These are phyloP conservation scores for Fistulina hepatica DNA, from an alignment of 1,284 basidiomycete species.

Conservation along the genomic window DNA sequence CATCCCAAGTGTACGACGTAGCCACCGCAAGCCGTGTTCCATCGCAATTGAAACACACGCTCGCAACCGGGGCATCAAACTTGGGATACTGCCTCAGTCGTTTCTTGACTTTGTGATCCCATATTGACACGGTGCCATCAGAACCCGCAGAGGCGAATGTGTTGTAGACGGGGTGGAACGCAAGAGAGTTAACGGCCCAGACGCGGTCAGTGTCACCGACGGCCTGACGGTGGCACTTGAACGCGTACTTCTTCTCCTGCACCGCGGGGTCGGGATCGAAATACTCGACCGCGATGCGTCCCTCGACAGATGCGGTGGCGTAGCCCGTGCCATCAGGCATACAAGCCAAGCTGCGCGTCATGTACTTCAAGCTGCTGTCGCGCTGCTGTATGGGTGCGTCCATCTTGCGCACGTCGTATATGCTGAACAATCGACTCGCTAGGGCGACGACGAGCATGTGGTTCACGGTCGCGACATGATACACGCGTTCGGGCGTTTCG, in stretches of 20 bases:
- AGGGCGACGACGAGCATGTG: slow-evolving; percentile 80
- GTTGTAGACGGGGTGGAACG: slow-evolving; percentile 90
- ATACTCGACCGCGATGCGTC: slow-evolving; percentile 94
- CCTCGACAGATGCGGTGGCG: slow-evolving; percentile 90
- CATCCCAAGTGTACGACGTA: slow-evolving; percentile 81
- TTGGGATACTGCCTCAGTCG: slow-evolving; percentile 83
- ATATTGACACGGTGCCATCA: slow-evolving; percentile 84
- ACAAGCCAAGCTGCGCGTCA: slow-evolving; percentile 84
- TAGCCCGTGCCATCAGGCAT: slow-evolving; percentile 93
- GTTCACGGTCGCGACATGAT: slow-evolving; percentile 66
- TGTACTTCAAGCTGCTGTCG: slow-evolving; percentile 91
- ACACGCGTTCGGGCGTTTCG: slow-evolving; percentile 72
- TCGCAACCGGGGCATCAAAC: slow-evolving; percentile 61
- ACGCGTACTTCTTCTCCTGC: slow-evolving; percentile 93
- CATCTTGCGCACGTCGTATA: slow-evolving; percentile 78
- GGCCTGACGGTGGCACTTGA: slow-evolving; percentile 92
- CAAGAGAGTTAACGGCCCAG: slow-evolving; percentile 94
- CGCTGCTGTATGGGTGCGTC: slow-evolving; percentile 61
- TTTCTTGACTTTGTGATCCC: slow-evolving; percentile 97
- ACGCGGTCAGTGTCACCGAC: slow-evolving; percentile 92
- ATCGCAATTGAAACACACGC: slow-evolving; percentile 74
- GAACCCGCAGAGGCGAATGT: slow-evolving; percentile 94
- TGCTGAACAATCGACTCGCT: slow-evolving; percentile 81
- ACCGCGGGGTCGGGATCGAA: slow-evolving; percentile 72
- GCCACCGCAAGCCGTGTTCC: slow-evolving; percentile 76